phyloP scores from a whole-genome alignment of 805 yeast genomes.

The Barnettozyma populi region DNA sequence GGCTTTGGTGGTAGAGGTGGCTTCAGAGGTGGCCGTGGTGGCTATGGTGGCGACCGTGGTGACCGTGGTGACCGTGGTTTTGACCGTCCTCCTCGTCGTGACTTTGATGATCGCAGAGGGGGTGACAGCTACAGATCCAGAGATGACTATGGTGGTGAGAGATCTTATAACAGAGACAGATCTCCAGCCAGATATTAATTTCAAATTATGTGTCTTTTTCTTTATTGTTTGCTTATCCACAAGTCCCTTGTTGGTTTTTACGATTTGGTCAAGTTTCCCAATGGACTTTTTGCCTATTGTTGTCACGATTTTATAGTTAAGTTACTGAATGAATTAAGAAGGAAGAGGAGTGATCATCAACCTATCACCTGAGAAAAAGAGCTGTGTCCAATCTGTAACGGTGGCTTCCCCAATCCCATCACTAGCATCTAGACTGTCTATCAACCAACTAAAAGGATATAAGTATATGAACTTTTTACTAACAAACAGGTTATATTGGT shows the following conservation, averaged over 20 bases:
- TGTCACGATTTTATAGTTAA: slow-evolving; percentile 1
- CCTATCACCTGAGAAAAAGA: background rate
- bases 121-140: slow-evolving; percentile 26
- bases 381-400: background rate
- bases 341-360: slow-evolving; percentile 2
- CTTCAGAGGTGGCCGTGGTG: slow-evolving; percentile 35
- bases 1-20: slow-evolving; percentile 28
- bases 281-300: background rate
- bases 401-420: background rate
- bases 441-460: background rate
- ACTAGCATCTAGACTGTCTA: background rate
- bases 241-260: background rate
- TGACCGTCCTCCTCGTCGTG: slow-evolving; percentile 13
- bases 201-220: no score
- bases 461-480: background rate
- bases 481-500: background rate
- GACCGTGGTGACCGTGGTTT: slow-evolving; percentile 27
- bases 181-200: slow-evolving; percentile 66
- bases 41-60: slow-evolving; percentile 26
- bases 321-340: slow-evolving; percentile 1
- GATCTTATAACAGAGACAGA: slow-evolving; percentile 56
- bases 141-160: slow-evolving; percentile 35
- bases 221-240: slow-evolving; percentile 1
- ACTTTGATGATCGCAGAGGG: slow-evolving; percentile 9
- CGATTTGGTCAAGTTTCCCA: background rate